Conservation (phyloP, 345 rosid genomes). For the Populus simonii region DNA sequence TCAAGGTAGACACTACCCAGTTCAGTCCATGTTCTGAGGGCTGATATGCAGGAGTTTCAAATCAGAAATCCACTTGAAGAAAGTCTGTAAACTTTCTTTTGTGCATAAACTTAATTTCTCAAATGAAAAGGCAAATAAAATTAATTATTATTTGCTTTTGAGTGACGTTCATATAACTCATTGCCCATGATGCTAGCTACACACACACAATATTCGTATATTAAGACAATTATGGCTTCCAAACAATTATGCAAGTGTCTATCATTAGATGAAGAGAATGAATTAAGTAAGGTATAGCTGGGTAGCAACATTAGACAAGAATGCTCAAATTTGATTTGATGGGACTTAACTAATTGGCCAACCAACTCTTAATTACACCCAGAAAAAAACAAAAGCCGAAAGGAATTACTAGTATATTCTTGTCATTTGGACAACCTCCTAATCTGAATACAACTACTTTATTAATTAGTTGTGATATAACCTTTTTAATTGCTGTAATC, state of each 20-base stretch:
- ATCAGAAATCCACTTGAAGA: neutral
- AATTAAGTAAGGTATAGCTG: neutral
- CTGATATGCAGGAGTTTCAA: neutral
- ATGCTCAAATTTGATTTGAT: neutral
- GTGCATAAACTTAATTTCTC: neutral
- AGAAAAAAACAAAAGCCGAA: neutral
- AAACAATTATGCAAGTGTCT: neutral
- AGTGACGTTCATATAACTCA: neutral
- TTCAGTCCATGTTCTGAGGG: neutral
- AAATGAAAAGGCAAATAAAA: neutral
- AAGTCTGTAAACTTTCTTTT: neutral
- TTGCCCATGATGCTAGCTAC: neutral
- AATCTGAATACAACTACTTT: neutral
- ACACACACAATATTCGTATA: neutral
- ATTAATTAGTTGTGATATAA: neutral
- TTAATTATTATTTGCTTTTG: neutral
- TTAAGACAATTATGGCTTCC: neutral
- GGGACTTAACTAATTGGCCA: neutral
- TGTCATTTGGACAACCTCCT: neutral
- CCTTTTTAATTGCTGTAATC: neutral
- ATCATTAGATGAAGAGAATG: neutral
- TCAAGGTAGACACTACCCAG: neutral
- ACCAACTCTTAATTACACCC: neutral
- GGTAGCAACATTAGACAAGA: neutral
- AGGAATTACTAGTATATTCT: neutral